These are phyloP conservation scores for Populus hybrid DNA, from an alignment of 441 rosid species.

Conservation along the genomic window DNA sequence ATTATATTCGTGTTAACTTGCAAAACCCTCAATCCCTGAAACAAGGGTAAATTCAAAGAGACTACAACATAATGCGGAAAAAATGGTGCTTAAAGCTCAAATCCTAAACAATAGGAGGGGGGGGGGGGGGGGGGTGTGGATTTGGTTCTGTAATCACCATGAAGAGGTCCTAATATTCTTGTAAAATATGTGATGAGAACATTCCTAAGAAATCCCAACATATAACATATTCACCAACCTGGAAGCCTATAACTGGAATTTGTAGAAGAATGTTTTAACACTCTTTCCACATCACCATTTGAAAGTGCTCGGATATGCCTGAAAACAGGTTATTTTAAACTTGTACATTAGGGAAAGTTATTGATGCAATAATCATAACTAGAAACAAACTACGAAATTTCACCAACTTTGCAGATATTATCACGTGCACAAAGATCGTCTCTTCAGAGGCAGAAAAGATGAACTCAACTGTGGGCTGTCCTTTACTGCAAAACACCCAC, in stretches of 20 bases:
- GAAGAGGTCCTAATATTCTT: not conserved
- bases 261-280: slow-evolving; percentile 54
- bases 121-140: no score
- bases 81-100: no score
- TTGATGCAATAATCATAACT: slow-evolving; percentile 12
- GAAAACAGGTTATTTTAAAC: slow-evolving; percentile 17
- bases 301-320: slow-evolving; percentile 91
- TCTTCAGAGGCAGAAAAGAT: slow-evolving; percentile 97
- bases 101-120: no score
- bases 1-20: not conserved
- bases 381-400: slow-evolving; percentile 20
- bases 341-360: slow-evolving; percentile 9
- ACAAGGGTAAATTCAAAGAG: not conserved
- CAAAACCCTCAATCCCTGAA: not conserved
- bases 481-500: slow-evolving; percentile 65
- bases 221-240: slow-evolving; percentile 47
- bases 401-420: slow-evolving; percentile 91
- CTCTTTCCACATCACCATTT: slow-evolving; percentile 70
- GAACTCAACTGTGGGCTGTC: slow-evolving; percentile 86
- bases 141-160: not conserved
- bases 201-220: slow-evolving; percentile 1
- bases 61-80: no score
- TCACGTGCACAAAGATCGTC: slow-evolving; percentile 86
- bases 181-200: not conserved
- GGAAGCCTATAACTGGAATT: slow-evolving; percentile 71